These are phyloP conservation scores for Quercus lobata DNA, from an alignment of 331 rosid genomes.

Conservation along the genomic window DNA sequence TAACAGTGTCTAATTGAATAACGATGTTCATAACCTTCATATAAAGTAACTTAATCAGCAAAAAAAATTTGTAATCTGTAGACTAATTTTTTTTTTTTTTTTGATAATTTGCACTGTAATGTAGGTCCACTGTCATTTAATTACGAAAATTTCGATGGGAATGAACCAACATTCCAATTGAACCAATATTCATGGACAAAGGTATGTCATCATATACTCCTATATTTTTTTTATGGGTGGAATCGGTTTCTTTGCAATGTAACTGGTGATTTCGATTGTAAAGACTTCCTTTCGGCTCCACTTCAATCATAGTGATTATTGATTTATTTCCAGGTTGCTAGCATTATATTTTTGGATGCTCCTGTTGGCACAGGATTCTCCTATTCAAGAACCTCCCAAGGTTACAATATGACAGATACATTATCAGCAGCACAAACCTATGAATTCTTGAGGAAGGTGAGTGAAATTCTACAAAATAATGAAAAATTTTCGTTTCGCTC, in stretches of 20 bases:
- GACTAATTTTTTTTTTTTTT: no score
- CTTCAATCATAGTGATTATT: not conserved
- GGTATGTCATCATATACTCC: not conserved
- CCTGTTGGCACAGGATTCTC: constrained; percentile 21
- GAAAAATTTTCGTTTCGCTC: not conserved
- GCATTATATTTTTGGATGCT: constrained; percentile 13
- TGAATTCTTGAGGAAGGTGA: constrained; percentile 14
- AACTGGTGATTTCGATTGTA: no score
- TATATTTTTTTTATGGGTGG: not conserved
- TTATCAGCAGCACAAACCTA: constrained; percentile 3
- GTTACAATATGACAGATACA: not conserved
- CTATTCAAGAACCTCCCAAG: constrained; percentile 5
- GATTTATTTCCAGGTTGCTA: not conserved
- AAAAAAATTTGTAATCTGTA: no score
- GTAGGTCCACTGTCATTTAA: constrained; percentile 9
- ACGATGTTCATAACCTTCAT: no score
- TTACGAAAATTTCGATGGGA: not conserved
- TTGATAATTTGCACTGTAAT: not conserved
- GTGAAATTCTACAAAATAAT: not conserved
- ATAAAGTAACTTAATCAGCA: no score
- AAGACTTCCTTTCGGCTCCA: no score
- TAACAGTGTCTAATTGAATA: no score
- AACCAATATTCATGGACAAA: constrained; percentile 14
- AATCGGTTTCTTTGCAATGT: no score
- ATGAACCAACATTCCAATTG: not conserved